A percentile compares a stretch with the other conserved stretches of the same genome.
Evolutionary conservation across 768 basidiomycete genomes (phyloP).

Genomic region (Nevesoporus exiguus): DNA sequence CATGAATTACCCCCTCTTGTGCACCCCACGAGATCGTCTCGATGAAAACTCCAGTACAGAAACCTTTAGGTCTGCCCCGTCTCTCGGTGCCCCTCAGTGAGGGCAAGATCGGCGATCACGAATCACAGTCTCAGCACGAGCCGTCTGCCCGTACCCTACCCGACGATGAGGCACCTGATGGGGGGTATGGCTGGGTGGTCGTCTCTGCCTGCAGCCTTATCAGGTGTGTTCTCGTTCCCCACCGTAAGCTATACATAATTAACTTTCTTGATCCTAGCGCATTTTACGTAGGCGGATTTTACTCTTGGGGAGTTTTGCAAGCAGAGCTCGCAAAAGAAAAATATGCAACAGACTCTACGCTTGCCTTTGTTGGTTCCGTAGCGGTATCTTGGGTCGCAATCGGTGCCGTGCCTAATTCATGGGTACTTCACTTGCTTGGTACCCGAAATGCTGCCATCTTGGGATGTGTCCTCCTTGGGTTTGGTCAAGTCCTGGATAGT

Average conservation of each 20-base stretch:
- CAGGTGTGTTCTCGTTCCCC: conserved; percentile 16
- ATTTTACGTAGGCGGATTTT: conserved; percentile 23
- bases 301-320: conserved; percentile 34
- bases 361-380: conserved; percentile 34
- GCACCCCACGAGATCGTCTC: background rate
- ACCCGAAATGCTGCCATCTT: conserved; percentile 26
- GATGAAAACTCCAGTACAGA: background rate
- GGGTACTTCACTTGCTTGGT: conserved; percentile 31
- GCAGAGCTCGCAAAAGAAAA: conserved; percentile 25
- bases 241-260: background rate
- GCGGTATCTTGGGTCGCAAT: conserved; percentile 29
- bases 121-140: background rate
- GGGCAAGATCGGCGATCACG: background rate
- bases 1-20: background rate
- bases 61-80: background rate
- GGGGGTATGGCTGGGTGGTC: conserved; percentile 34
- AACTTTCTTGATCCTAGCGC: conserved; percentile 16
- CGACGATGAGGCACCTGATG: conserved; percentile 23
- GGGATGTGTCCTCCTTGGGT: conserved; percentile 28
- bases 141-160: background rate
- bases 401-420: conserved; percentile 27
- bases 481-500: conserved; percentile 28
- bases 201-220: conserved; percentile 29
- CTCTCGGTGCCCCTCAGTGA: background rate
- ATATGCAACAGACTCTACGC: conserved; percentile 22